A percentile compares a stretch with the other conserved stretches of the same genome.
These are phyloP conservation scores for Chlamydomonas sp. DNA, from an alignment of 139 green algal genomes.

Conservation along the genomic window DNA sequence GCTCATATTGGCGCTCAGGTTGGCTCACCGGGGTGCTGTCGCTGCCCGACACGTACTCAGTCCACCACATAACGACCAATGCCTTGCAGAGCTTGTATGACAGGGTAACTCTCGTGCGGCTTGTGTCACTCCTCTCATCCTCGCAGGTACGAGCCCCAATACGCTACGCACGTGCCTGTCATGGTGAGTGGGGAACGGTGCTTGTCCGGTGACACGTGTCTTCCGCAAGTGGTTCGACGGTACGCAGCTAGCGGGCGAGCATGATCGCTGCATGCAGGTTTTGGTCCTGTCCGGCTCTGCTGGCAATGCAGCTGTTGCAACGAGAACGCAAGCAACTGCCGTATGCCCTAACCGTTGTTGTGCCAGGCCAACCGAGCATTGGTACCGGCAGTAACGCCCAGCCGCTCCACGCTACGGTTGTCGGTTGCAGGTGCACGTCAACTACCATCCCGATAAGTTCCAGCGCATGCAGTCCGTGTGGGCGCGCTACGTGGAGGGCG, in stretches of 20 bases:
- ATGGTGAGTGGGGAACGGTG: constrained; percentile 26
- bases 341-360: too few relatives aligned
- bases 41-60: neutral
- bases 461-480: constrained; percentile 46
- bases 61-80: neutral
- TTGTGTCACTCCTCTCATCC: neutral
- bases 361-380: neutral
- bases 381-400: neutral
- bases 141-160: constrained; percentile 51
- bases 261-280: too few relatives aligned
- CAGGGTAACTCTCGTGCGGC: neutral
- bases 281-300: too few relatives aligned
- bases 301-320: too few relatives aligned
- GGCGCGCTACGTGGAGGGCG: constrained; percentile 33
- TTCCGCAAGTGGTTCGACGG: neutral
- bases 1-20: neutral
- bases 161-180: constrained; percentile 53
- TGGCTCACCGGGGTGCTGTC: neutral
- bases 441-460: constrained; percentile 87
- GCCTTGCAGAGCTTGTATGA: neutral
- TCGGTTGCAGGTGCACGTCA: constrained; percentile 63
- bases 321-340: too few relatives aligned
- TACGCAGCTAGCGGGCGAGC: too few relatives aligned
- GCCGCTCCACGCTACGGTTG: neutral
- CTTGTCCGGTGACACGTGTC: neutral